Evolutionary conservation across 208 protist species (phyloP), one percentile per base, ranked within the genome.

Genomic region (Trypanosoma melophagium): DNA sequence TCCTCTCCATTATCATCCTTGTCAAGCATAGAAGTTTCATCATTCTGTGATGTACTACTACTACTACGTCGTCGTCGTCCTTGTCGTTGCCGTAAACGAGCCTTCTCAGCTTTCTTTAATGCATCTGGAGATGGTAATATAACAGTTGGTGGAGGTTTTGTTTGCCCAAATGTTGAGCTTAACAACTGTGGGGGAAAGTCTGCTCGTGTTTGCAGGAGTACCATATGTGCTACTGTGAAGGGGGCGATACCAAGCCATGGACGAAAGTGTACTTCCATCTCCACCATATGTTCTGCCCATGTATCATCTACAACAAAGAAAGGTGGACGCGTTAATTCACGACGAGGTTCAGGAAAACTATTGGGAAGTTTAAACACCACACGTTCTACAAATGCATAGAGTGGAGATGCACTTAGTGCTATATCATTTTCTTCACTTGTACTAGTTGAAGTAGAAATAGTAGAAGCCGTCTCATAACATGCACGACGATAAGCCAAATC

Each of bases 241-340:
- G 87, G 85, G 0, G 75, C 76, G 12, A 93, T 84, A 42, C 59
- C 67, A 31, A 93, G 79, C 21, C 64, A 64, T 5, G 80, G 76
- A 14, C 62, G 61, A 67, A 93, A 95, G 69, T 89, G 66, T 10
- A 95, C 53, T 44, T 84, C 76, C 53, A 89, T 69, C 62, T 95
- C 90, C 17, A 95, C 74, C 31, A 83, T 28, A 69, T 95, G 90
- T 60, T 90, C 84, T 22, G 90, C 90, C 90, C 90, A 95, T 28
- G 81, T 88, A 44, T 89, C 76, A 56, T 95, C 90, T 17, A 91
- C 83, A 60, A 95, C 83, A 49, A 90, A 74, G 54, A 89, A 95
- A 3, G 90, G 90, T 9, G 90, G 83, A 9, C 49, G 49, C 3
- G 65, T 64, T 14, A 93, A 22, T 12, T 89, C 78, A 8, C 85